Evolutionary conservation across 352 stramenopile species (phyloP).

Genomic region (Phytophthora uliginosa): DNA sequence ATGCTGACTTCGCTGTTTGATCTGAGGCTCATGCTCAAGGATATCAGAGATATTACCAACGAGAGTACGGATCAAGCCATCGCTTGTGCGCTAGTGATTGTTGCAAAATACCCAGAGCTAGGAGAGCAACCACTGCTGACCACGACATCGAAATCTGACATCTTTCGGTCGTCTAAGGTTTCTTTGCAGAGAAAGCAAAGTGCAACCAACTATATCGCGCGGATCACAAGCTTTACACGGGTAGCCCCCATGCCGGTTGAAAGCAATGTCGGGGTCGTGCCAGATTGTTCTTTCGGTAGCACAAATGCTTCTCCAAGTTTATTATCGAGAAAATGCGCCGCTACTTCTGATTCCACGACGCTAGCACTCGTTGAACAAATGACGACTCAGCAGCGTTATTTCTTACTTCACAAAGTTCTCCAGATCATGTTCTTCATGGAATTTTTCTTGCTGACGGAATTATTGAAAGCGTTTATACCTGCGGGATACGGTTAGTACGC

Average conservation of each 20-base stretch:
- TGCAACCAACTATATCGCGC: not conserved
- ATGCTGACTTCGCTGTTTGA: conserved; percentile 37
- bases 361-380: conserved; percentile 4
- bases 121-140: not conserved
- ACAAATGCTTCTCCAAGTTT: not conserved
- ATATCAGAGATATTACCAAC: conserved; percentile 10
- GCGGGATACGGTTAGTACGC: conserved; percentile 35
- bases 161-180: conserved; percentile 15
- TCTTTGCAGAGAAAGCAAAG: not conserved
- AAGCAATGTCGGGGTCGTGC: not conserved
- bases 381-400: conserved; percentile 4
- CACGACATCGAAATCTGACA: conserved; percentile 10
- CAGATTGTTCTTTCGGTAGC: not conserved
- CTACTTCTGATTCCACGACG: not conserved
- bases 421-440: conserved; percentile 42
- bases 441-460: conserved; percentile 42
- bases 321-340: not conserved
- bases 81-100: conserved; percentile 11
- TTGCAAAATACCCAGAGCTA: conserved; percentile 15
- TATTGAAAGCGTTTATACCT: conserved; percentile 41
- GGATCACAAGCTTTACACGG: not conserved
- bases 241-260: conserved; percentile 2
- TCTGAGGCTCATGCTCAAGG: conserved; percentile 24
- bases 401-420: conserved; percentile 30
- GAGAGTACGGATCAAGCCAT: conserved; percentile 20